Evolutionary conservation across 345 rosid species (phyloP), one percentile per base, ranked within the genome.

Genomic region (Salix caprea): DNA sequence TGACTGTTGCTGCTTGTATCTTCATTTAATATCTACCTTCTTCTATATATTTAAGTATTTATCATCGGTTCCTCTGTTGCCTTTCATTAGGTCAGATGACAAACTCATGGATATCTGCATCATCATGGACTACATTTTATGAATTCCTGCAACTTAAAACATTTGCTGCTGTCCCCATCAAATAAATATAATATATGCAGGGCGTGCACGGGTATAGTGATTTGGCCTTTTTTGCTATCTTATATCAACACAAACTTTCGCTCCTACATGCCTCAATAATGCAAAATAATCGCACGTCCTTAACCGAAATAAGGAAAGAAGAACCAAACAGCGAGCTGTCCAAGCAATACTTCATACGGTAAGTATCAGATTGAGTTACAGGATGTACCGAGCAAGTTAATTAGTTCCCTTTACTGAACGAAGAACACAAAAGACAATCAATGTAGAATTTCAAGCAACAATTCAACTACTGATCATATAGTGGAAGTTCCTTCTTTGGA

Each of bases 161-260:
- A 65, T 40, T 21, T 37, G 76, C 67, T 70, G 66, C 72, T 66
- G 83, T 79, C 80, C 42, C 52, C 50, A 72, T 82, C 84, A 54
- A 34, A 70, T 36, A 69, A 46, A 79, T 83, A 77, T 69, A 21
- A 12, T 60, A 28, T 19, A 26, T 34, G 44, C 42, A 58, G 40
- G 70, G 52, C 54, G 21, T 62, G 82, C 83, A 76, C 69, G 65
- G 76, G 72, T 23, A 28, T 69, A 60, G 75, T 71, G 44, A 62
- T 67, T 76, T 70, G 42, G 73, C 69, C 77, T 62, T 71, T 71
- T 32, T 39, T 67, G 50, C 48, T 56, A 70, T 58, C 32, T 76
- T 54, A 60, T 65, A 71, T 48, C 77, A 30, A 16, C 54, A 76
- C 64, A 40, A 72, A 75, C 19, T 50, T 36, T 67, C 24, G 14